Conservation (phyloP, 164 flowering plant genomes). For the Sedum album region DNA sequence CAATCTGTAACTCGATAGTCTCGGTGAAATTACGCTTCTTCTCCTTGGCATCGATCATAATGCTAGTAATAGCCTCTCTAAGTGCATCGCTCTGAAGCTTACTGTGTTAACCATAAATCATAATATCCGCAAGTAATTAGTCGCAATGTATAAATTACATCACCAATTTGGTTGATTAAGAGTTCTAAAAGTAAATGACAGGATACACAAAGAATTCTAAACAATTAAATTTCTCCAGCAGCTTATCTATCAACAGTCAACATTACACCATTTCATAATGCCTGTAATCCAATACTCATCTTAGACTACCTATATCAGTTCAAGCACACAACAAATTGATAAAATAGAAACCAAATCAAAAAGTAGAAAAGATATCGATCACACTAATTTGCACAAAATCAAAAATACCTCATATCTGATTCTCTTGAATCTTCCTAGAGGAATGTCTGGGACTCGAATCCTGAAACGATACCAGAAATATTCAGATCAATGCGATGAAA, state of each 20-base stretch:
- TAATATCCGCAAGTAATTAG: neutral
- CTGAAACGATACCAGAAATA: neutral
- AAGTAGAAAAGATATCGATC: neutral
- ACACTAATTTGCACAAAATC: neutral
- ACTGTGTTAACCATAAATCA: neutral
- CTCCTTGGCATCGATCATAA: slow-evolving; percentile 5
- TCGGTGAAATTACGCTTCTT: slow-evolving; percentile 2
- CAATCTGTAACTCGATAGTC: slow-evolving; percentile 4
- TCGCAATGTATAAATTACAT: no score
- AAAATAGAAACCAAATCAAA: neutral
- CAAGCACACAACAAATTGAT: neutral
- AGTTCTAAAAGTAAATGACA: no score
- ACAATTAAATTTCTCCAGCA: no score
- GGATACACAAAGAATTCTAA: neutral
- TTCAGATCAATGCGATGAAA: neutral
- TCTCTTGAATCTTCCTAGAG: neutral
- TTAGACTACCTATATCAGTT: neutral
- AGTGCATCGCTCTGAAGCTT: slow-evolving; percentile 7
- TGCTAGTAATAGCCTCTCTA: neutral
- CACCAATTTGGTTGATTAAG: no score
- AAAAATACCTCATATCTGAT: neutral
- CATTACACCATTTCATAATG: no score
- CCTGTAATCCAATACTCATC: no score
- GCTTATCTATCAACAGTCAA: no score
- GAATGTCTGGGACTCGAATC: neutral